Evolutionary conservation across 805 yeast species (phyloP).

Genomic region (Wickerhamomyces bisporus): DNA sequence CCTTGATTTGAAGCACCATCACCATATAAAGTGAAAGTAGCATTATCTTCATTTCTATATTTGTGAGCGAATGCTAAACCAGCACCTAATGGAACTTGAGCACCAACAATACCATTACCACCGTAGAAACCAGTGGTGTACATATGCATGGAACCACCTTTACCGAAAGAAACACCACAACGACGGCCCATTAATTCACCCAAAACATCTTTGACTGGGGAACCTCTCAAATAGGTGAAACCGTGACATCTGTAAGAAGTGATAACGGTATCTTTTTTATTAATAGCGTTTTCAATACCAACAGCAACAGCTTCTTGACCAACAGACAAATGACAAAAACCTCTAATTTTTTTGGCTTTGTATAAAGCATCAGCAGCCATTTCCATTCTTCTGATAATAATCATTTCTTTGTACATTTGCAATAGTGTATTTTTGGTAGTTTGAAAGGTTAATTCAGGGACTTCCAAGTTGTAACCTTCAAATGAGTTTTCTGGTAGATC

Average conservation of each 20-base stretch:
- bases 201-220: constrained; percentile 80
- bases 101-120: constrained; percentile 99
- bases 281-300: constrained; percentile 94
- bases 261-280: constrained; percentile 79
- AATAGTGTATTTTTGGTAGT: constrained; percentile 76
- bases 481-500: constrained; percentile 77
- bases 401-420: constrained; percentile 96
- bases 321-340: constrained; percentile 96
- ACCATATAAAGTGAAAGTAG: constrained; percentile 89
- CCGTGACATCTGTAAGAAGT: constrained; percentile 99
- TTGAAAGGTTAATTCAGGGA: constrained; percentile 67
- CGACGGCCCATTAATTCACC: constrained; percentile 98
- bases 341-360: constrained; percentile 97
- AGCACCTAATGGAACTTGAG: constrained; percentile 97
- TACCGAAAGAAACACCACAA: constrained; percentile 92
- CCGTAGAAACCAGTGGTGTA: constrained; percentile 94
- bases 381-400: constrained; percentile 91
- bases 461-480: constrained; percentile 76
- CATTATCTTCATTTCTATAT: constrained; percentile 75
- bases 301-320: constrained; percentile 99
- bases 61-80: constrained; percentile 98
- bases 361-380: constrained; percentile 98
- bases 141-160: constrained; percentile 99
- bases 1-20: constrained; percentile 99
- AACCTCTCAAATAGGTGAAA: constrained; percentile 94